A percentile compares a stretch with the other conserved stretches of the same genome.
Evolutionary conservation across 257 asterid species (phyloP).

Genomic region (Scutellaria baicalensis): DNA sequence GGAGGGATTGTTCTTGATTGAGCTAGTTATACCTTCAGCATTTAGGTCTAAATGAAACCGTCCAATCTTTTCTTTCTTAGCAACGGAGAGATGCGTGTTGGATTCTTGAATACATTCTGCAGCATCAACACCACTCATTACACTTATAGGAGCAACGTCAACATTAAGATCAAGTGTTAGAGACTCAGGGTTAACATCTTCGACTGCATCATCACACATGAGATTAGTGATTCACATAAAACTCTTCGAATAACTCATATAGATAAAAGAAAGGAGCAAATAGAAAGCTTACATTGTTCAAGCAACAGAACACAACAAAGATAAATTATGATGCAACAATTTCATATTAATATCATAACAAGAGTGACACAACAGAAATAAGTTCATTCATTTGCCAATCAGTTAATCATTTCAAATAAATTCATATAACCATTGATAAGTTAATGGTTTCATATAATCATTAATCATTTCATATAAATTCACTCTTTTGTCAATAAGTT

Average conservation of each 20-base stretch:
- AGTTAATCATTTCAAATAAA: neutral
- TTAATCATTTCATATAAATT: too few species aligned
- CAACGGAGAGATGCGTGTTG: conserved; percentile 3
- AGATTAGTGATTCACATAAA: too few species aligned
- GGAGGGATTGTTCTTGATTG: conserved; percentile 30
- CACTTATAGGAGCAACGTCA: conserved; percentile 13
- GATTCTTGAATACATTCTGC: conserved; percentile 18
- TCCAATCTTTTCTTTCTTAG: conserved; percentile 25
- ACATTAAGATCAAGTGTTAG: neutral
- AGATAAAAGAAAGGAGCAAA: neutral
- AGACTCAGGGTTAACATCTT: conserved; percentile 11
- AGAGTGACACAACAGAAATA: neutral
- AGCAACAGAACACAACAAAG: neutral
- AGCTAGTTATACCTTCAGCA: conserved; percentile 49
- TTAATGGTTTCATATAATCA: too few species aligned
- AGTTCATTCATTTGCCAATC: neutral
- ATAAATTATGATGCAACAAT: neutral
- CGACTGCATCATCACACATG: neutral
- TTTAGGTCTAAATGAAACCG: conserved; percentile 52
- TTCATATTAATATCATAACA: neutral
- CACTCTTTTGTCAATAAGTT: neutral
- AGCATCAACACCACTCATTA: conserved; percentile 11
- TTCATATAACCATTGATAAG: too few species aligned
- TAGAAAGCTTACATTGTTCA: neutral
- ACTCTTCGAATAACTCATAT: too few species aligned